phyloP scores from a whole-genome alignment of 306 rosid species.

The Quercus aquifolioides region DNA sequence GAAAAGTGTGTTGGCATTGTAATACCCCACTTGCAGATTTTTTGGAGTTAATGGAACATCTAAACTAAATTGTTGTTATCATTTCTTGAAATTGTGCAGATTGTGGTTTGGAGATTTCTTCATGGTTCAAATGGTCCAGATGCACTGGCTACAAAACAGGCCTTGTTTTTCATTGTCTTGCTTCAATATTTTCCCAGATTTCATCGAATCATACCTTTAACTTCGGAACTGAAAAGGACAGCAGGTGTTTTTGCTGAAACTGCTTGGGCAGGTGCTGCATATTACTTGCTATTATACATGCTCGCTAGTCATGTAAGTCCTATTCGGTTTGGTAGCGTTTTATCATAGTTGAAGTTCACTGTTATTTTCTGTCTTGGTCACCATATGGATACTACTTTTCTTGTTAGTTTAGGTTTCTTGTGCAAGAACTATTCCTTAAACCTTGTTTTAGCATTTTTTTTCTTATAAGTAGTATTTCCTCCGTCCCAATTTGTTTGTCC shows the following conservation, averaged over 20 bases:
- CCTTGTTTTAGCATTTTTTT: too few species aligned
- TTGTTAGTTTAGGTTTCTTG: slow-evolving; percentile 7
- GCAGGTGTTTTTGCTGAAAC: slow-evolving; percentile 97
- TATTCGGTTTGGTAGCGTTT: neutral
- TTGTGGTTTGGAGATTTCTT: slow-evolving; percentile 93
- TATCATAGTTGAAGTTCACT: slow-evolving; percentile 4
- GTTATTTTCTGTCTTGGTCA: slow-evolving; percentile 17
- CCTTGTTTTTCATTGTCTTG: slow-evolving; percentile 81
- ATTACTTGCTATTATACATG: slow-evolving; percentile 88
- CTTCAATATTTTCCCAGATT: slow-evolving; percentile 89
- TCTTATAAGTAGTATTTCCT: too few species aligned
- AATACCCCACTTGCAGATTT: neutral
- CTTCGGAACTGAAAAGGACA: slow-evolving; percentile 96
- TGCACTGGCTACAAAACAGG: slow-evolving; percentile 79
- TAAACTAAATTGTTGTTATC: neutral
- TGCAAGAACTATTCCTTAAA: too few species aligned
- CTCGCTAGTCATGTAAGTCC: slow-evolving; percentile 96
- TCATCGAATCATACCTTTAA: slow-evolving; percentile 70
- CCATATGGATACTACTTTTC: slow-evolving; percentile 9
- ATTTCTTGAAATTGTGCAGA: slow-evolving; percentile 48
- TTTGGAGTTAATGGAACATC: neutral
- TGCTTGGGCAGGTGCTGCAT: slow-evolving; percentile 99
- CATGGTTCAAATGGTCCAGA: slow-evolving; percentile 73
- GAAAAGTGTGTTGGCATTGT: neutral
- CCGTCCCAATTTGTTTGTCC: too few species aligned